Conservation (phyloP, 2,329 filamentous ascomycete species). For the Colletotrichum kahawae region DNA sequence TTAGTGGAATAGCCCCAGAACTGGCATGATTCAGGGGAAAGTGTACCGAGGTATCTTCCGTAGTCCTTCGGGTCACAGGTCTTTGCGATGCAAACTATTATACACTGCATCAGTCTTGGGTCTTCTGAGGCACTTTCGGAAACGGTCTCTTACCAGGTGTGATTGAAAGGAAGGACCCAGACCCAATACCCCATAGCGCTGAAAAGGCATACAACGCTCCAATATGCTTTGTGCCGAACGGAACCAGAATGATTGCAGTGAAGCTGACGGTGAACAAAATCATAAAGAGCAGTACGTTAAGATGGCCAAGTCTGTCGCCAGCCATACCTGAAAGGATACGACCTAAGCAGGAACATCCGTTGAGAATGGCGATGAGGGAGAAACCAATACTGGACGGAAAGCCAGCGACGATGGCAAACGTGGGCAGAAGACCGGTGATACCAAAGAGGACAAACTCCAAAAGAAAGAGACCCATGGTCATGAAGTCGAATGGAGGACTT, state of each 20-base stretch:
- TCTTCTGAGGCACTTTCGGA: accelerated
- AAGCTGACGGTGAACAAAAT: slow-evolving; percentile 40
- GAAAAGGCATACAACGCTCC: slow-evolving; percentile 47
- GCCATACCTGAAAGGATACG: slow-evolving; percentile 47
- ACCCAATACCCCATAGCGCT: slow-evolving; percentile 53
- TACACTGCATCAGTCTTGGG: background rate
- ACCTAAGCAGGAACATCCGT: slow-evolving; percentile 46
- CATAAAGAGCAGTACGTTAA: slow-evolving; percentile 46
- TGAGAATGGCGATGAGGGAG: slow-evolving; percentile 48
- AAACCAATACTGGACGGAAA: slow-evolving; percentile 44
- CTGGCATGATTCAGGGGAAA: accelerated
- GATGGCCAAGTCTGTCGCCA: slow-evolving; percentile 47
- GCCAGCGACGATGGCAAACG: slow-evolving; percentile 41
- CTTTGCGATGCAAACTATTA: slow-evolving; percentile 48
- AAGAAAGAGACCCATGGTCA: slow-evolving; percentile 46
- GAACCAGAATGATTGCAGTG: slow-evolving; percentile 48
- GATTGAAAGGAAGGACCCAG: slow-evolving; percentile 50
- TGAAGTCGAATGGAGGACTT: slow-evolving; percentile 43
- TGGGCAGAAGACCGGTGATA: slow-evolving; percentile 50
- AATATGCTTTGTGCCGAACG: slow-evolving; percentile 43
- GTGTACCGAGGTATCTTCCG: slow-evolving; percentile 42
- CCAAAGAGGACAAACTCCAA: slow-evolving; percentile 56
- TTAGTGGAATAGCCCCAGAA: background rate
- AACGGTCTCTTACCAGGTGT: slow-evolving; percentile 30
- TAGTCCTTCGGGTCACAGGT: slow-evolving; percentile 52